phyloP scores from a whole-genome alignment of 2,329 filamentous ascomycete species.

The Calonectria multiphialidica region DNA sequence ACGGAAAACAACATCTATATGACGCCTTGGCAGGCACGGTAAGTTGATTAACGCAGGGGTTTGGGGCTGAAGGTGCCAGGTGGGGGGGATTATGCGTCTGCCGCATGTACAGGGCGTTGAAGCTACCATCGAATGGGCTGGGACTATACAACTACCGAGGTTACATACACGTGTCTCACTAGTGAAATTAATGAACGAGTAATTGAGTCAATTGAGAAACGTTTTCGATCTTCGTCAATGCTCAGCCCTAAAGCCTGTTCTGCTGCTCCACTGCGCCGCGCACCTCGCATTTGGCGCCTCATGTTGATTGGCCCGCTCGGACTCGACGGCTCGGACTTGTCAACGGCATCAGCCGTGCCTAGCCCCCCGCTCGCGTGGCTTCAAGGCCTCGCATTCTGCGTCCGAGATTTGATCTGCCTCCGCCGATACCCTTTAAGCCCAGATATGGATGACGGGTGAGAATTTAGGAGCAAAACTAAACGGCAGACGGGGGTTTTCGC shows the following conservation, averaged over 20 bases:
- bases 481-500: background rate
- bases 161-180: background rate
- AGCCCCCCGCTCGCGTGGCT: background rate
- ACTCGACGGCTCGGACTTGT: conserved; percentile 31
- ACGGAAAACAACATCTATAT: no score
- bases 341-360: background rate
- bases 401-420: background rate
- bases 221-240: background rate
- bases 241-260: background rate
- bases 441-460: background rate
- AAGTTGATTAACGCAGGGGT: no score
- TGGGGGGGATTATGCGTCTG: no score
- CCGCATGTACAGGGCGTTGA: no score
- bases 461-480: background rate
- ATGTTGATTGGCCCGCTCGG: conserved; percentile 38
- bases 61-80: no score
- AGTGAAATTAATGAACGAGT: background rate
- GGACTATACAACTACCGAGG: no score
- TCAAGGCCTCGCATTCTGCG: background rate
- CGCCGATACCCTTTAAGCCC: background rate
- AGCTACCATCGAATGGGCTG: no score
- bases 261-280: background rate
- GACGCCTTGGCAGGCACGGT: no score
- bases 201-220: background rate
- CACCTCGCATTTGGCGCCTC: background rate